Conservation (phyloP, 352 stramenopile species). For the Globisporangium nunn region DNA sequence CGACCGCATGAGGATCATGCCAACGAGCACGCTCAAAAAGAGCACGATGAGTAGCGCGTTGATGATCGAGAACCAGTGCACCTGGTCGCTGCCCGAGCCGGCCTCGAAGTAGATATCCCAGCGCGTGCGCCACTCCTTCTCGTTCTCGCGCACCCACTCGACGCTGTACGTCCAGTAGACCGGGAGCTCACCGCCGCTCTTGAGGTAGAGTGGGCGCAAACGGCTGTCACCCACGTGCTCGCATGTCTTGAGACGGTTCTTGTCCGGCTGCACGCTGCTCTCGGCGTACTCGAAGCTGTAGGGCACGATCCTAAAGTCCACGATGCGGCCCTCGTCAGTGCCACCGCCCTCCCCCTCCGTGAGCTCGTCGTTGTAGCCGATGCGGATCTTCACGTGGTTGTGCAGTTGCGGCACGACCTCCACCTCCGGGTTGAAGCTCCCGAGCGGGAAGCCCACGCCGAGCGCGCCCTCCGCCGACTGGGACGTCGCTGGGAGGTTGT, state of each 20-base stretch:
- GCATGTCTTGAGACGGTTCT: conserved; percentile 71
- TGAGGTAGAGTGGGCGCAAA: conserved; percentile 69
- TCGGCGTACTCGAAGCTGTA: conserved; percentile 95
- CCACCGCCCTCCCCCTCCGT: conserved; percentile 31
- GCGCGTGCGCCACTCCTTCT: conserved; percentile 95
- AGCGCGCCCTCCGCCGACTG: conserved; percentile 56
- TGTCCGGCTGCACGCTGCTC: conserved; percentile 48
- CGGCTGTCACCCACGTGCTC: conserved; percentile 62
- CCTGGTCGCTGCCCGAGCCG: conserved; percentile 87
- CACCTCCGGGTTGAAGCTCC: conserved; percentile 86
- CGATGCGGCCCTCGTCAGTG: conserved; percentile 91
- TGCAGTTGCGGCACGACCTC: conserved; percentile 91
- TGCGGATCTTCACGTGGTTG: conserved; percentile 99
- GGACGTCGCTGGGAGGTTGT: conserved; percentile 94
- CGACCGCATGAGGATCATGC: conserved; percentile 98
- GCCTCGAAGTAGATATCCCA: conserved; percentile 99
- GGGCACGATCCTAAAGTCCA: conserved; percentile 97
- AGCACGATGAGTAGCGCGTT: conserved; percentile 99
- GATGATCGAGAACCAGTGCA: conserved; percentile 99
- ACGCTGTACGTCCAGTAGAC: conserved; percentile 98
- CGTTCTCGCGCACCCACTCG: conserved; percentile 92
- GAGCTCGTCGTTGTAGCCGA: conserved; percentile 95
- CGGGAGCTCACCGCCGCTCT: conserved; percentile 74
- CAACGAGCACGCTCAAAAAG: conserved; percentile 98
- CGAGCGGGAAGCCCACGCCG: conserved; percentile 83